These are phyloP conservation scores for Ustilago nuda DNA, from an alignment of 1,284 basidiomycete species.

Conservation along the genomic window DNA sequence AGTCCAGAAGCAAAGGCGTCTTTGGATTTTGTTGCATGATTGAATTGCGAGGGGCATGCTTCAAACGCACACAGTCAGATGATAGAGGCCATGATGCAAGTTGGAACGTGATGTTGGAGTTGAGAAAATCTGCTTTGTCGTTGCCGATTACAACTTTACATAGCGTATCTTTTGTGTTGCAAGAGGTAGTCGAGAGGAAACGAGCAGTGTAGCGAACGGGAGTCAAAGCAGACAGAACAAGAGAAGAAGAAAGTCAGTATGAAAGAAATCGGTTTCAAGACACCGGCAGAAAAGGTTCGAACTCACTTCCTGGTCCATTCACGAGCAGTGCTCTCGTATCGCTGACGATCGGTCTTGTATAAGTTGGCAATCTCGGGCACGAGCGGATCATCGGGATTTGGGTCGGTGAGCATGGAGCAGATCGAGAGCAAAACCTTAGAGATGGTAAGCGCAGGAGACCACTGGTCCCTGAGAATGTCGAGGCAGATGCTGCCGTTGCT, in stretches of 20 bases:
- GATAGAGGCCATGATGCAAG: slow-evolving; percentile 34
- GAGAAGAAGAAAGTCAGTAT: neutral
- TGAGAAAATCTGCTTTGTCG: slow-evolving; percentile 18
- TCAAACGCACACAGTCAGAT: slow-evolving; percentile 27
- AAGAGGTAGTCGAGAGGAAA: neutral
- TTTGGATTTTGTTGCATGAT: slow-evolving; percentile 10
- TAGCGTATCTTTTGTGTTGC: slow-evolving; percentile 39
- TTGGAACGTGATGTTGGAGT: slow-evolving; percentile 1
- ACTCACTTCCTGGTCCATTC: slow-evolving; percentile 69
- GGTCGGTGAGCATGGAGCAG: slow-evolving; percentile 69
- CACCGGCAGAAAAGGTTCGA: neutral
- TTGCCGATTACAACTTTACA: slow-evolving; percentile 30
- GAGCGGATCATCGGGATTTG: slow-evolving; percentile 69
- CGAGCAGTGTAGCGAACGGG: neutral
- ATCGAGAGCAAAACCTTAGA: slow-evolving; percentile 77
- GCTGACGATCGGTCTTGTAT: slow-evolving; percentile 68
- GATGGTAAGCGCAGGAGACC: slow-evolving; percentile 89
- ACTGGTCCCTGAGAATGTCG: slow-evolving; percentile 90
- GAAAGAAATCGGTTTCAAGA: neutral
- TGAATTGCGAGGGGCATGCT: slow-evolving; percentile 38
- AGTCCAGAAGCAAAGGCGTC: neutral
- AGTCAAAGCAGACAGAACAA: neutral
- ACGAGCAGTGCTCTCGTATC: slow-evolving; percentile 68
- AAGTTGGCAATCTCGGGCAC: slow-evolving; percentile 69
- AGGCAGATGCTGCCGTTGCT: slow-evolving; percentile 98